These are phyloP conservation scores for Phaeosphaeriaceae sp. DNA, from an alignment of 2,329 filamentous ascomycete genomes.

Conservation along the genomic window DNA sequence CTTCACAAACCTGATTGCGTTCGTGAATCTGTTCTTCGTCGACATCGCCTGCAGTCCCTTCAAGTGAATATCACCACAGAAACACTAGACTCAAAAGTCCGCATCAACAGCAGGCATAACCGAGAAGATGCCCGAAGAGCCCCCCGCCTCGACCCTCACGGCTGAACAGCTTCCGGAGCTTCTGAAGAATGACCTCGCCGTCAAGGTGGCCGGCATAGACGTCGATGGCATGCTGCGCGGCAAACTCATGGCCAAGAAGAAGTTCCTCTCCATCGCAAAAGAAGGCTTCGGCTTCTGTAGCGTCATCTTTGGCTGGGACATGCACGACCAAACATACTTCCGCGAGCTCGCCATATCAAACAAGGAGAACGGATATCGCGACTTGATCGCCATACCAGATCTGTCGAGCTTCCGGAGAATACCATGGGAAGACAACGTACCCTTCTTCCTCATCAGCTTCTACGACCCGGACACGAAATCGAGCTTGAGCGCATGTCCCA, in stretches of 20 bases:
- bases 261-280: constrained; percentile 83
- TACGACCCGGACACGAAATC: constrained; percentile 77
- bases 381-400: constrained; percentile 83
- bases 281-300: constrained; percentile 93
- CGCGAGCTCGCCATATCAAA: constrained; percentile 87
- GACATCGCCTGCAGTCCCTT: neutral
- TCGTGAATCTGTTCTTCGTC: neutral
- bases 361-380: constrained; percentile 87
- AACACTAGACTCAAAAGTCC: neutral
- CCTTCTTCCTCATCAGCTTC: constrained; percentile 86
- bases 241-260: constrained; percentile 90
- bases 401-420: constrained; percentile 80
- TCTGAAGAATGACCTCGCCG: constrained; percentile 74
- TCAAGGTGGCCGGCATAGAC: constrained; percentile 89
- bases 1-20: constrained; percentile 15
- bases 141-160: constrained; percentile 58
- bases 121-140: constrained; percentile 17
- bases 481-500: constrained; percentile 78
- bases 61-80: neutral
- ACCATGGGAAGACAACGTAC: constrained; percentile 87
- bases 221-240: constrained; percentile 87
- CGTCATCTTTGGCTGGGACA: constrained; percentile 95
- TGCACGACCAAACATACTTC: constrained; percentile 92
- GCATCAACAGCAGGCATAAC: neutral
- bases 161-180: constrained; percentile 69